phyloP scores from a whole-genome alignment of 2,329 filamentous ascomycete species.

The Endothia cerciana region DNA sequence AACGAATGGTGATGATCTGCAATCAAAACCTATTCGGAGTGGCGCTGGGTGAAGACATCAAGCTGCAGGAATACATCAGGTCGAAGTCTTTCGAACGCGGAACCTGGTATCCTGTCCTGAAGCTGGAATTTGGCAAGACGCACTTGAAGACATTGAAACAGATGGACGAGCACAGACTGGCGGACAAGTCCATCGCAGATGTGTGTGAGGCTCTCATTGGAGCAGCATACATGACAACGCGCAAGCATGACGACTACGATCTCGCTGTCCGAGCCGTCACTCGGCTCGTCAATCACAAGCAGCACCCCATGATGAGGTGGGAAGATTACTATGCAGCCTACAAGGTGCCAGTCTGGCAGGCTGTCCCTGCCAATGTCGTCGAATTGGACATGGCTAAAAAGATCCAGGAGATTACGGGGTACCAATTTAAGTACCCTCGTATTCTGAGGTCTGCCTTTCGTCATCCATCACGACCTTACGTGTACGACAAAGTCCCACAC shows the following conservation, averaged over 20 bases:
- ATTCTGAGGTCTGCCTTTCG: conserved; percentile 84
- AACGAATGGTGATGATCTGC: conserved; percentile 88
- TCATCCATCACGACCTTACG: conserved; percentile 79
- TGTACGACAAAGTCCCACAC: conserved; percentile 78
- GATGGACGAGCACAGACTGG: conserved; percentile 66
- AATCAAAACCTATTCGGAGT: conserved; percentile 87
- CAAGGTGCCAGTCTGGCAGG: conserved; percentile 72
- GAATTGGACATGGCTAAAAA: conserved; percentile 71
- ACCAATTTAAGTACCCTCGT: conserved; percentile 73
- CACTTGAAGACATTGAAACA: conserved; percentile 47
- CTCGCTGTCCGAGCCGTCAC: conserved; percentile 67
- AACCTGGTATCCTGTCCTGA: conserved; percentile 85
- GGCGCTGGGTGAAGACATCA: conserved; percentile 61
- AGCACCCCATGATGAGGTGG: conserved; percentile 73
- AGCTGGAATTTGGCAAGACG: conserved; percentile 71
- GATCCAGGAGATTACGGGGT: conserved; percentile 61
- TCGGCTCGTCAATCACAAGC: conserved; percentile 67
- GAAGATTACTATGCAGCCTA: conserved; percentile 75
- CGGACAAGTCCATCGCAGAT: conserved; percentile 90
- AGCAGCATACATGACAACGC: conserved; percentile 67
- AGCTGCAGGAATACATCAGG: conserved; percentile 75
- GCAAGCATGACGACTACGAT: conserved; percentile 51
- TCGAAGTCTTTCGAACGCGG: conserved; percentile 81
- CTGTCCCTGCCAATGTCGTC: conserved; percentile 60
- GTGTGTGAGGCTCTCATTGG: conserved; percentile 95